Evolutionary conservation across 2,329 filamentous ascomycete species (phyloP).

Genomic region (Stachybotrys chlorohalonatus): DNA sequence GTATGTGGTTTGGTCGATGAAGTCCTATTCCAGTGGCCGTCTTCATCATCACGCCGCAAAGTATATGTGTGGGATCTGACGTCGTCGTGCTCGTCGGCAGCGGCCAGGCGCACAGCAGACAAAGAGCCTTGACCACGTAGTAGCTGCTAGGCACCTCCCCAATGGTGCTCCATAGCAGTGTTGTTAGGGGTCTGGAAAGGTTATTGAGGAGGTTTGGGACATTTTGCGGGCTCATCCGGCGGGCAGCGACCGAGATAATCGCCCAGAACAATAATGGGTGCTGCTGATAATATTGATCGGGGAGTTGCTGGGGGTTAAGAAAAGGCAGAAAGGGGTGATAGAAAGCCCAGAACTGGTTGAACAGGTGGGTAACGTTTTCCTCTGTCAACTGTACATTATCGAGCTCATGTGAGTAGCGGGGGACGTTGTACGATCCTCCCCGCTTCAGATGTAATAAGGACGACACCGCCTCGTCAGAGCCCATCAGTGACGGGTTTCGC

Average conservation of each 20-base stretch:
- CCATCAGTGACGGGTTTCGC: constrained; percentile 55
- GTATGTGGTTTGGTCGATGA: constrained; percentile 71
- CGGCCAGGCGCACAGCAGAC: constrained; percentile 73
- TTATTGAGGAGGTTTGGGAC: constrained; percentile 58
- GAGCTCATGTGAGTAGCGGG: constrained; percentile 51
- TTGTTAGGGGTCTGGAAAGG: constrained; percentile 58
- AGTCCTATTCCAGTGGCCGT: constrained; percentile 75
- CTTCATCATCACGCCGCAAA: constrained; percentile 81
- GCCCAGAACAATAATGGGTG: constrained; percentile 81
- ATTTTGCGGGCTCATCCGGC: constrained; percentile 49
- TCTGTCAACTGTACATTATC: constrained; percentile 57
- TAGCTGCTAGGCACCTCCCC: constrained; percentile 71
- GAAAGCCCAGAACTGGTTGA: constrained; percentile 63
- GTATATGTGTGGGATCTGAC: constrained; percentile 71
- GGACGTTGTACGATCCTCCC: constrained; percentile 51
- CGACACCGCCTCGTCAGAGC: constrained; percentile 59
- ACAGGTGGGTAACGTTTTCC: constrained; percentile 54
- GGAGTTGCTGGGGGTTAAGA: constrained; percentile 54
- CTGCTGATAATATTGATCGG: constrained; percentile 68
- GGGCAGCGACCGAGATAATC: constrained; percentile 65
- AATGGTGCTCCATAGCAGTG: constrained; percentile 68
- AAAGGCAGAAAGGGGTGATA: constrained; percentile 76
- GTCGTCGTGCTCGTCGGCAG: constrained; percentile 73
- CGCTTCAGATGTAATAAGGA: constrained; percentile 58
- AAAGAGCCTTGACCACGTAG: constrained; percentile 73